Evolutionary conservation across 768 basidiomycete genomes (phyloP), one percentile per base, ranked within the genome.

Genomic region (Russula griseocarnosa): DNA sequence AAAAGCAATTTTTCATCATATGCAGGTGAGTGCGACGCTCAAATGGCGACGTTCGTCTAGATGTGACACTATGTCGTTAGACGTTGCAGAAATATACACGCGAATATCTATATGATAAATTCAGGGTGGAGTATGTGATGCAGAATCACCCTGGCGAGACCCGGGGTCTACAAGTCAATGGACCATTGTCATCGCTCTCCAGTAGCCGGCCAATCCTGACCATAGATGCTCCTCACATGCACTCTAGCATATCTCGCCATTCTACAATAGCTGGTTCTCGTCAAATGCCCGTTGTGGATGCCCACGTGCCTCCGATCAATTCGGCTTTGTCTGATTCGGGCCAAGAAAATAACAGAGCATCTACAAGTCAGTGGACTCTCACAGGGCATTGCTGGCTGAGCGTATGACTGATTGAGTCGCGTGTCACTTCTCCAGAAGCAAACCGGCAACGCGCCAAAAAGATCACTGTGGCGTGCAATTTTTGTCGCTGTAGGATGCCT

Each of bases 381-480:
- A 28, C 60, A 36, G 36, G 55, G 5, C 44, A 10, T 57, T 30
- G 58, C 44, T 34, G 26, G 22, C 32, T 55, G 30, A 55, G 42
- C 57, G 61, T 61, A 68, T 68, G 44, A 67, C 63, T 68, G 38
- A 70, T 63, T 60, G 66, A 40, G 62, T 66, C 64, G n/a, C 63
- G 54, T n/a, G 13, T 36, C 36, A 9, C 58, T 64, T 61, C 44
- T 63, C 60, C 69, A 85, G 85, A 80, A 72, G 82, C 84, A 38
- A 79, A 79, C 66, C 86, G 87, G 68, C 83, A 83, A 68, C 82
- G 88, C 62, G 83, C 86, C 59, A 92, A 91, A 79, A 92, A 93
- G 76, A 92, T 92, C 59, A 90, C 87, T 24, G 90, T 92, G 51
- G 91, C 91, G 44, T 93, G 91, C 78, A 92, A 93, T 74, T 93